phyloP scores from a whole-genome alignment of 208 protist genomes.

The Trypanosoma avium region DNA sequence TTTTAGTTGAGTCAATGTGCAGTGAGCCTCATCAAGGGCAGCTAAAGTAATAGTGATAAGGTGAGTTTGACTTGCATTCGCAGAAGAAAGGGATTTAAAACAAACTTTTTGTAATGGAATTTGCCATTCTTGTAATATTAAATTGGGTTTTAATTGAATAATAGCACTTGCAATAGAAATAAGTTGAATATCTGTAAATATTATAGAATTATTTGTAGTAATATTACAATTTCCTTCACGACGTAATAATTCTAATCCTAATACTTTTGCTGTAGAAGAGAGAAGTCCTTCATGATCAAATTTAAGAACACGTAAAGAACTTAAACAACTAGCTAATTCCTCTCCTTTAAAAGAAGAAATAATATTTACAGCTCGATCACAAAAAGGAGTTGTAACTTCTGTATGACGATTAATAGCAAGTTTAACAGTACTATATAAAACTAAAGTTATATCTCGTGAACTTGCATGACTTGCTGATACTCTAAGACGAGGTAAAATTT shows the following conservation, averaged over 20 bases:
- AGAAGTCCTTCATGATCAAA: conserved; percentile 32
- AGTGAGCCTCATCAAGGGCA: conserved; percentile 22
- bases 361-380: conserved; percentile 58
- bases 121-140: conserved; percentile 25
- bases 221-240: neutral
- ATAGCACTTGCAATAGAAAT: conserved; percentile 28
- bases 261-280: conserved; percentile 23
- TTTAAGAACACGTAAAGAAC: conserved; percentile 55
- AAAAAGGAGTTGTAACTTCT: conserved; percentile 60
- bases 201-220: neutral
- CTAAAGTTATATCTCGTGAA: conserved; percentile 66
- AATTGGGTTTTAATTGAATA: conserved; percentile 8
- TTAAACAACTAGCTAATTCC: conserved; percentile 73
- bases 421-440: conserved; percentile 77
- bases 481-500: conserved; percentile 74
- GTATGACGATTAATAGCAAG: conserved; percentile 51
- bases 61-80: conserved; percentile 20
- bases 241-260: conserved; percentile 18
- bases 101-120: conserved; percentile 19
- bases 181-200: conserved; percentile 19
- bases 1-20: conserved; percentile 9
- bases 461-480: conserved; percentile 48
- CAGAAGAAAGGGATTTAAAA: conserved; percentile 5
- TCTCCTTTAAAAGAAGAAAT: conserved; percentile 51
- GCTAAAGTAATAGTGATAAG: conserved; percentile 21